Evolutionary conservation across 495 filamentous ascomycete species (phyloP).

Genomic region (Bathelium albidoporum): DNA sequence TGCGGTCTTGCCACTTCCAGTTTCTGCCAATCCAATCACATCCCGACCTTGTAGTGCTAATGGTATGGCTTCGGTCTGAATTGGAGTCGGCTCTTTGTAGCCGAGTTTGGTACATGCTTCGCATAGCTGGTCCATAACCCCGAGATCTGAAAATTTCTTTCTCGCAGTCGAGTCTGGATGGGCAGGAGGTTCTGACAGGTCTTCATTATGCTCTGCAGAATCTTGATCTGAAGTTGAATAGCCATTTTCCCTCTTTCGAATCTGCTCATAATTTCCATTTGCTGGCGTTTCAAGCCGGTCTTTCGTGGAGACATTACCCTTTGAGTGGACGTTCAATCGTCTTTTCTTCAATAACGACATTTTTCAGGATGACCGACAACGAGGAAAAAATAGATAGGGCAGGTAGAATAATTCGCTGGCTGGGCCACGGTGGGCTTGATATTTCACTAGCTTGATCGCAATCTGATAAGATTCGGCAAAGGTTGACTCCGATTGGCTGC

Average conservation of each 20-base stretch:
- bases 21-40: constrained; percentile 88
- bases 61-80: constrained; percentile 44
- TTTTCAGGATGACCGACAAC: background rate
- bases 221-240: too few relatives aligned
- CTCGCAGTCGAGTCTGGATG: constrained; percentile 24
- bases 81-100: constrained; percentile 60
- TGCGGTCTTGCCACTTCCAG: constrained; percentile 86
- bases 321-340: constrained; percentile 3
- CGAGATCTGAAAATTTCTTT: constrained; percentile 68
- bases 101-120: constrained; percentile 73
- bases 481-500: constrained; percentile 5
- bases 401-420: too few relatives aligned
- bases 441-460: too few relatives aligned
- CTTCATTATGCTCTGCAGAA: too few relatives aligned
- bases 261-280: too few relatives aligned
- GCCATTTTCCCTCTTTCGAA: too few relatives aligned
- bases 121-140: constrained; percentile 76
- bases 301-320: background rate
- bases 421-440: background rate
- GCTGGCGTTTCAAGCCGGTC: constrained; percentile 12
- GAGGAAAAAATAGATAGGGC: too few relatives aligned
- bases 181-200: background rate
- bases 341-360: background rate
- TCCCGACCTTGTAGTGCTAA: constrained; percentile 72
- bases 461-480: constrained; percentile 10